Conservation (phyloP, 164 flowering plant species). For the Warburgia ugandensis region DNA sequence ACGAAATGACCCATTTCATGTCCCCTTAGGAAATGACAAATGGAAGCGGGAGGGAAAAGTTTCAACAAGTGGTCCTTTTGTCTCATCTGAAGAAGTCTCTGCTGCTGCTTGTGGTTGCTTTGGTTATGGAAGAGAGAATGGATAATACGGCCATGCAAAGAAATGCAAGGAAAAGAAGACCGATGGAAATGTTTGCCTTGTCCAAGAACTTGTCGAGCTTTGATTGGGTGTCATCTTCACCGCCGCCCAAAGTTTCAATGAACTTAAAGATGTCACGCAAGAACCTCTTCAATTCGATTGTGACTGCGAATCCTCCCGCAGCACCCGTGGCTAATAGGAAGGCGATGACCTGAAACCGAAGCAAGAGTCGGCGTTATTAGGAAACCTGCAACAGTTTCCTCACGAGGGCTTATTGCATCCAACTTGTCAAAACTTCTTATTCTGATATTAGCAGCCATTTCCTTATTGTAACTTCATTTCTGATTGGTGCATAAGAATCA, state of each 20-base stretch:
- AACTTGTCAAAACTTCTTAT: no score
- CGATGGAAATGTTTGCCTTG: slow-evolving; percentile 21
- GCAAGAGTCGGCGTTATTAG: background rate
- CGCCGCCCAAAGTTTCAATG: background rate
- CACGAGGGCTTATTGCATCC: no score
- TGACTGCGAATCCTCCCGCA: slow-evolving; percentile 39
- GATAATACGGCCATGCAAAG: slow-evolving; percentile 29
- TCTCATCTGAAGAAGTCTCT: slow-evolving; percentile 9
- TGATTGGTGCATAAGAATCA: no score
- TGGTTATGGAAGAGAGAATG: slow-evolving; percentile 20
- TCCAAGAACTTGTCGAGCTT: slow-evolving; percentile 19
- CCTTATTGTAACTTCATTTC: no score
- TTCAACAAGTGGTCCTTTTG: no score
- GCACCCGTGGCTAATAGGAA: slow-evolving; percentile 32
- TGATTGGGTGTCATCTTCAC: slow-evolving; percentile 5
- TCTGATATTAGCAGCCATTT: no score
- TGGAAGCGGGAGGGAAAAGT: no score
- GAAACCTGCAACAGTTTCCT: background rate
- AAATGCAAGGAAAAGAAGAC: slow-evolving; percentile 22
- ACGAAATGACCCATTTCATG: no score
- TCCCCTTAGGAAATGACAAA: no score
- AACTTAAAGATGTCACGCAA: background rate
- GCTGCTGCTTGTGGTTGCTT: background rate
- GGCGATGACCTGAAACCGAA: slow-evolving; percentile 23
- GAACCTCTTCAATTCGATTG: slow-evolving; percentile 25